Evolutionary conservation across 192 early-diverging fungal species (phyloP), one percentile per base, ranked within the genome.

Genomic region (Backusella tuberculispora): DNA sequence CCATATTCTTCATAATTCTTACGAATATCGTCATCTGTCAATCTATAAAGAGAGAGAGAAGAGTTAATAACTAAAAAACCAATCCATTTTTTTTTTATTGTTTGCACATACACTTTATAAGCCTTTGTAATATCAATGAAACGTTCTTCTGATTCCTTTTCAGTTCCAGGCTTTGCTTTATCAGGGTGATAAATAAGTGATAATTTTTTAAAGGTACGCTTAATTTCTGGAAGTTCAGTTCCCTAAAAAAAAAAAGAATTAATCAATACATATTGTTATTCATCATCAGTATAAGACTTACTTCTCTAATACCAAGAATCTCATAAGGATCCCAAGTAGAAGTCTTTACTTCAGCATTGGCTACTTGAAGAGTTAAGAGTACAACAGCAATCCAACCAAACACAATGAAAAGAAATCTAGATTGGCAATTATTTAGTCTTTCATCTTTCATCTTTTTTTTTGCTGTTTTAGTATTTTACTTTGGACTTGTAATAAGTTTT

Each of bases 1-100:
- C 97, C 97, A 73, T 88, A 97, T 80, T 99, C 95, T 74, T 98
- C 95, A 85, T 91, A 99, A 81, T 93, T 95, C 75, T 93, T 91
- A 72, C 93, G 90, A 21, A 90, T 92, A 67, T 92, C 95, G 15
- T 95, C 92, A 76, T 99, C 92, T 3, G 97, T 99, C 76, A 99
- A 84, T 38, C 90, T 91, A 83, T 64, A 46, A 24, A 40, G 29
- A 34, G 29, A 34, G 29, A 48, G 17, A 21, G 50, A 21, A 19
- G 64, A 17, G 12, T 66, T 10, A 44, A 43, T 24, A 2, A 56
- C 9, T 17, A 42, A 7, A 40, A 17, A 17, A 70, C 45, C 70
- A 50, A 10, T 37, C 26, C 41, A 67, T 43, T n/a, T n/a, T n/a
- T n/a, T n/a, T n/a, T n/a, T n/a, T n/a, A n/a, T n/a, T n/a, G n/a